Base-by-base conservation (phyloP, 257 asterid genomes). In the Nicotiana knightiana region DNA sequence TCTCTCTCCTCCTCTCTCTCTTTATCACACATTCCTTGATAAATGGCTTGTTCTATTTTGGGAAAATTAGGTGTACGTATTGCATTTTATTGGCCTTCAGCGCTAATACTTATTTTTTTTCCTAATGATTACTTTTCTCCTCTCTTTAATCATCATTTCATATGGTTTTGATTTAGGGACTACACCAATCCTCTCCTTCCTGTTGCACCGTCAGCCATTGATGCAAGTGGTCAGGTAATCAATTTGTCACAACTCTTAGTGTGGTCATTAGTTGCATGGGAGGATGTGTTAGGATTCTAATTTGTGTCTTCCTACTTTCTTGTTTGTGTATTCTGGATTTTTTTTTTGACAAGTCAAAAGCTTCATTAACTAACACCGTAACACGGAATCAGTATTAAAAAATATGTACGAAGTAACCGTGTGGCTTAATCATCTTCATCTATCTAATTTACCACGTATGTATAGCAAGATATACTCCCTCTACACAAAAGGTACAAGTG, bases 191-290 rank as follows among this genome's bases (percentile, higher is more conserved):
- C 97, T 82, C 58, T 80, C 84, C 97, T 95, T 66, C 99, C 97
- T 70, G 97, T 93, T 82, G 97, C 99, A 51, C 96, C 97, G 67
- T 95, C 99, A 28, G 99, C 99, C 54, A 93, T 93, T 66, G 99
- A 93, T 86, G 91, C 98, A 81, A 92, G 93, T 81, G 97, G 97
- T 82, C 99, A 93, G 97, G 98, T 95, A 86, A 84, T 81, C 82
- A 43, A 51, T 71, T 71, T 55, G 54, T 57, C 81, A 61, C 55
- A 63, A 55, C 54, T 64, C 24, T 16, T 58, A 1, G 8, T 46
- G 61, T 46, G 61, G 24, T 73, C 24, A 48, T 48, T 24, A 46
- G 77, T 43, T 70, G 12, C 58, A n/a, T 43, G 35, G 77, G 21
- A 39, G 77, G 33, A 68, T 68, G 77, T 39, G 58, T 70, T 70